Evolutionary conservation across 768 basidiomycete species (phyloP), one percentile per base, ranked within the genome.

Genomic region (Termitomyces sp.): DNA sequence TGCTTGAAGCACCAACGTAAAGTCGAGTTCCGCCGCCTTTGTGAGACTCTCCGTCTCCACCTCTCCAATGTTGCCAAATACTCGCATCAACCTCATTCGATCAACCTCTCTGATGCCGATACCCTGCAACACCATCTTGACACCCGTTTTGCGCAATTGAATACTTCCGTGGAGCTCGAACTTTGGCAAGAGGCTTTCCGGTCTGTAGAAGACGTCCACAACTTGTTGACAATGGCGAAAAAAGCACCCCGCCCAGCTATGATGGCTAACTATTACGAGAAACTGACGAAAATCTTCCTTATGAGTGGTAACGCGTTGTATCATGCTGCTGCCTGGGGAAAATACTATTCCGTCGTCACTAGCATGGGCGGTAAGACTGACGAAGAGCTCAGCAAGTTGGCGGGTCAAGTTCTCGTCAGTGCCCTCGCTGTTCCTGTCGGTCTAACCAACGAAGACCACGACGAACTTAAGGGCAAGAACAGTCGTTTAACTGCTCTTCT

Each of bases 261-360:
- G 94, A 98, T 98, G 95, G 93, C 94, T 58, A 94, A 92, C 72
- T 98, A 98, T 75, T 98, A 98, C 75, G 94, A 98, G 72, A 98
- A 98, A 74, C 84, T 98, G 62, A 92, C 95, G 44, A 90, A 88
- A 68, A 96, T 99, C 62, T 99, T 98, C 79, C 80, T 95, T 66
- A 96, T 94, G 79, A 92, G 90, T 59, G 91, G 93, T 16, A 96
- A 94, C 65, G 88, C 93, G 4, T 78, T 99, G 14, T 98, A 94
- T 75, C 96, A 98, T 69, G 95, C 96, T 50, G 94, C 96, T 18
- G 94, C 96, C 0, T 98, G 94, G 94, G 85, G 88, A 46, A 80
- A 87, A 56, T 97, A 94, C 70, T 86, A 88, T 66, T 80, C 83
- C 60, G 76, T 91, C 53, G 81, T 88, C 49, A 85, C 82, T 10